phyloP scores from a whole-genome alignment of 2,329 filamentous ascomycete genomes.

The Ophiostoma sp. region DNA sequence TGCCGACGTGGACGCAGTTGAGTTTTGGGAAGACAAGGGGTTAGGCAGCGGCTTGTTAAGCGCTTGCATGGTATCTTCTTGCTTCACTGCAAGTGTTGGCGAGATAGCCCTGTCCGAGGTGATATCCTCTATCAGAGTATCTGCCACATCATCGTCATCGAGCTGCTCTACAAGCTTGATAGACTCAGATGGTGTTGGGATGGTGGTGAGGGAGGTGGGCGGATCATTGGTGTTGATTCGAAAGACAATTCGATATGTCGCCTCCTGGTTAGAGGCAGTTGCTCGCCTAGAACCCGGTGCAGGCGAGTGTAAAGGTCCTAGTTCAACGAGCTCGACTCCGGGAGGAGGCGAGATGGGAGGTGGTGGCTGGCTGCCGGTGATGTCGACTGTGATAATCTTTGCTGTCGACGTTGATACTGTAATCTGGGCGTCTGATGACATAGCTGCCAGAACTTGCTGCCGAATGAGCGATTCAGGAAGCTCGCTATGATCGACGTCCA shows the following conservation, averaged over 20 bases:
- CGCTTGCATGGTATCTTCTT: background rate
- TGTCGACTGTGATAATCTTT: conserved; percentile 60
- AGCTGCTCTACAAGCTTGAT: conserved; percentile 24
- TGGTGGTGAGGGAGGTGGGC: conserved; percentile 10
- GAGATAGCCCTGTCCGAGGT: background rate
- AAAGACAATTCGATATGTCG: conserved; percentile 54
- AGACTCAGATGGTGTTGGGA: background rate
- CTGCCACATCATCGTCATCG: conserved; percentile 29
- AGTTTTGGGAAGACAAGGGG: background rate
- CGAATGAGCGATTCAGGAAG: conserved; percentile 45
- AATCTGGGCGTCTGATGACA: conserved; percentile 52
- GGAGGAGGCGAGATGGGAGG: conserved; percentile 50
- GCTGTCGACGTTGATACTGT: conserved; percentile 54
- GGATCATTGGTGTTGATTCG: conserved; percentile 33
- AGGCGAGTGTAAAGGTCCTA: conserved; percentile 32
- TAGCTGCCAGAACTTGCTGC: conserved; percentile 49
- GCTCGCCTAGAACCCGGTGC: conserved; percentile 25
- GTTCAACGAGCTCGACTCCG: conserved; percentile 55
- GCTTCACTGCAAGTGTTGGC: background rate
- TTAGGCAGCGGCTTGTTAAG: background rate
- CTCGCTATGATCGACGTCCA: conserved; percentile 38
- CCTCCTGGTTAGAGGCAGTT: conserved; percentile 16
- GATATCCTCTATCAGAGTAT: background rate
- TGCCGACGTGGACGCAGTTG: background rate
- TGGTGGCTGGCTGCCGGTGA: conserved; percentile 49